Base-by-base conservation (phyloP, 1,284 basidiomycete species). In the Melampsora larici-populina region DNA sequence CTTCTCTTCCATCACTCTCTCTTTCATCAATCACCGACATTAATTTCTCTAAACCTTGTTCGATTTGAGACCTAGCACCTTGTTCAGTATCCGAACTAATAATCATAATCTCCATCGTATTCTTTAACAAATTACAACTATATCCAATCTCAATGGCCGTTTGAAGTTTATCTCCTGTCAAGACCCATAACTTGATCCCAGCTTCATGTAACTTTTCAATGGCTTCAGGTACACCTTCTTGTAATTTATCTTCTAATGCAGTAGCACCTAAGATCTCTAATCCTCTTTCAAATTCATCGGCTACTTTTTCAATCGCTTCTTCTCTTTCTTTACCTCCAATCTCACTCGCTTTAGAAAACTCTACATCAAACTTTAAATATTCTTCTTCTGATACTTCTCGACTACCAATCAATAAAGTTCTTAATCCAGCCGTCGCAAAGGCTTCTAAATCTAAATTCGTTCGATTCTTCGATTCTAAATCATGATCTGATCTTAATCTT, bases 71-170 rank as follows among this genome's bases (percentile, higher is more conserved):
- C 2, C 92, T 89, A 0, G 94, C 89, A 13, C 89, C 89, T 72
- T 91, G 90, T 49, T 87, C 85, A 0, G 89, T 88, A 80, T 94
- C 92, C 0, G 95, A 92, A 0, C 93, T 94, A 49, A 98, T 87
- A 82, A 98, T 98, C 93, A 98, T 97, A 79, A 97, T 87, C 80
- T 97, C 94, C 85, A 86, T 83, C 79, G 91, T 89, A 82, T 88
- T 90, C 85, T 94, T 95, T 79, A 97, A 88, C 17, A 97, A 86
- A 83, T 96, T 96, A 85, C 94, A 97, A 81, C 91, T 90, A 87
- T 93, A 94, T 40, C 89, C 91, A 79, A 98, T 98, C 84, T 98
- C 95, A 82, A 98, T 97, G 24, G 95, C 95, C 2, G 95, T 98
- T 85, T 98, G 95, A 0, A 97, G 87, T 85, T 98, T 98, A 86